Evolutionary conservation across 2,329 filamentous ascomycete species (phyloP), one percentile per base, ranked within the genome.

Genomic region (Aspergillus piperis): DNA sequence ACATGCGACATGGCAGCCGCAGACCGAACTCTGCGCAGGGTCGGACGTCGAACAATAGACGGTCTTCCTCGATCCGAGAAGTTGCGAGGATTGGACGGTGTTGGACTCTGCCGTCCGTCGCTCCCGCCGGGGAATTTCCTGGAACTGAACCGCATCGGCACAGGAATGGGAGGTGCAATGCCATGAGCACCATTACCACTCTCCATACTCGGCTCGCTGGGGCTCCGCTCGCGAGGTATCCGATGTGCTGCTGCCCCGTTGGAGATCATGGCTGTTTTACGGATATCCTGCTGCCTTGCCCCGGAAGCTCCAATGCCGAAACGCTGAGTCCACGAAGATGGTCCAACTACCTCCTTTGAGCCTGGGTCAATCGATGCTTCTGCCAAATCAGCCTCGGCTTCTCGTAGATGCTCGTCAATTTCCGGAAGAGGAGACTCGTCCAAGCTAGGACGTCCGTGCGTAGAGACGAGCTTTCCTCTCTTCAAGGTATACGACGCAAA

Each of bases 141-240:
- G 5, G 93, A 99, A 76, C 94, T 98, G 30, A 91, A 90, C 59
- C 95, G 84, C 3, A 88, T 89, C 0, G 95, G 95, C 6, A 99
- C 96, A 0, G 95, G 93, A 80, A 96, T 97, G 0, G 95, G 95
- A 27, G 95, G 93, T 55, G 71, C 68, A 54, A 72, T 70, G 36
- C 70, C 74, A n/a, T 73, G 74, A 25, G 69, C 70, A 54, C 71
- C 68, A 60, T 70, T 77, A 47, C 73, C 72, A 57, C 74, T 76
- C 32, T 80, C 76, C 19, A 79, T 71, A 58, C 76, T 78, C 10
- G 79, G 78, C 25, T 76, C 76, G 51, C 79, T 80, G 2, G 80
- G 78, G 56, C 76, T 82, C 48, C 81, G 78, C 57, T 80, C 62
- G 87, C 91, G 53, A 80, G 82, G 56, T 86, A 76, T 72, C 83